These are phyloP conservation scores for Calonectria fujianensis DNA, from an alignment of 2,329 filamentous ascomycete genomes.

Conservation along the genomic window DNA sequence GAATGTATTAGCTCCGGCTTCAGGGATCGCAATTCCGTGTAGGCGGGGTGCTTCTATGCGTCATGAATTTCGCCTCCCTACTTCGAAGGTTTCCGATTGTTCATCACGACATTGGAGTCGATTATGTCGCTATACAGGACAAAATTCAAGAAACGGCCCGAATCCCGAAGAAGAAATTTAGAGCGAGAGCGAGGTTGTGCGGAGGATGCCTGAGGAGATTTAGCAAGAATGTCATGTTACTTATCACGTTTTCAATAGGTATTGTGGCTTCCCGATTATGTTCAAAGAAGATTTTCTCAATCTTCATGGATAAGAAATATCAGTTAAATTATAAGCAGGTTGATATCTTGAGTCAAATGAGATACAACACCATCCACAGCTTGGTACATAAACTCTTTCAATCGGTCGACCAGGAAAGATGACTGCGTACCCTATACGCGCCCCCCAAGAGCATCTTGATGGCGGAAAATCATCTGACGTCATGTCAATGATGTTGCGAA, in stretches of 20 bases:
- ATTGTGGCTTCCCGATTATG: fast-evolving
- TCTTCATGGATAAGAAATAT: neutral
- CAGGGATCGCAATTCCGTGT: neutral
- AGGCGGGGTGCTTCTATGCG: neutral
- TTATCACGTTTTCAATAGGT: fast-evolving
- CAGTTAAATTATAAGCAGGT: neutral
- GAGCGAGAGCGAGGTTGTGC: neutral
- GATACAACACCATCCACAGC: fast-evolving
- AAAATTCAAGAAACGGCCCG: neutral
- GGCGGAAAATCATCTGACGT: neutral
- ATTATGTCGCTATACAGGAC: neutral
- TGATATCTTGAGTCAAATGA: neutral
- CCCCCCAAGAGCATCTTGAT: neutral
- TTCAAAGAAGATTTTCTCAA: too few species aligned
- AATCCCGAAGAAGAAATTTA: neutral
- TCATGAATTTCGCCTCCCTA: neutral
- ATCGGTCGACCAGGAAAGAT: neutral
- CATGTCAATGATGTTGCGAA: neutral
- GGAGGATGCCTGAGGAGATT: neutral
- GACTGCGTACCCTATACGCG: neutral
- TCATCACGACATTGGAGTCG: neutral
- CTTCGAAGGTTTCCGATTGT: neutral
- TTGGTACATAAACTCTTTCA: neutral
- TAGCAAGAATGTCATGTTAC: too few species aligned
- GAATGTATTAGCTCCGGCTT: neutral